phyloP scores from a whole-genome alignment of 2,329 filamentous ascomycete species.

The Epichloe gansuensis region DNA sequence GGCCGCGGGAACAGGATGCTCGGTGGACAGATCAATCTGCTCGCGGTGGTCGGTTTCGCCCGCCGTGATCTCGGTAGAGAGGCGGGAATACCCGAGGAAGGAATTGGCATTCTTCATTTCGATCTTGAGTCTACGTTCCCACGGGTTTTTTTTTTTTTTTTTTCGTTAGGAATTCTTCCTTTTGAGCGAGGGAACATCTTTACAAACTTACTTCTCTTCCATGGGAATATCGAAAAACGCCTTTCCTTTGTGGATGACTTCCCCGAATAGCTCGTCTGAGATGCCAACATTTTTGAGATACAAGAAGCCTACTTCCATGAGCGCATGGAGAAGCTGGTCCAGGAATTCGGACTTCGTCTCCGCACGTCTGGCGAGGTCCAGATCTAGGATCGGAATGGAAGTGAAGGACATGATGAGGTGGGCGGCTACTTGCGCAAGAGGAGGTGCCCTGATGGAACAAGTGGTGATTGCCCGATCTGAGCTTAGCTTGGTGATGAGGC shows the following conservation, averaged over 20 bases:
- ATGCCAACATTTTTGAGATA: conserved; percentile 76
- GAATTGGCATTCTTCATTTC: conserved; percentile 65
- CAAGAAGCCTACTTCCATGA: conserved; percentile 80
- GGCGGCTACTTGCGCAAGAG: neutral
- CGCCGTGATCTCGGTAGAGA: conserved; percentile 60
- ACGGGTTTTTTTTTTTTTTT: neutral
- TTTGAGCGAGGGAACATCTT: neutral
- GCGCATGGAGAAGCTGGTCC: conserved; percentile 54
- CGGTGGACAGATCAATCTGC: conserved; percentile 76
- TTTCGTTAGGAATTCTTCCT: no score
- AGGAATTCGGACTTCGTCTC: conserved; percentile 63
- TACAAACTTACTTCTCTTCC: conserved; percentile 52
- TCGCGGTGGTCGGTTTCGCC: conserved; percentile 68
- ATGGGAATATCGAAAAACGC: conserved; percentile 65
- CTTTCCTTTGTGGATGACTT: conserved; percentile 56
- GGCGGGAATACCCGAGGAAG: conserved; percentile 57
- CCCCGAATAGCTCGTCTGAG: conserved; percentile 48
- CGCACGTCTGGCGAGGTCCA: conserved; percentile 51
- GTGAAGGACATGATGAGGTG: conserved; percentile 50
- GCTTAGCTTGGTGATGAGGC: no score
- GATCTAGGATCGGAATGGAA: conserved; percentile 64
- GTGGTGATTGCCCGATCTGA: no score
- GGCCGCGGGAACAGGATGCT: conserved; percentile 53
- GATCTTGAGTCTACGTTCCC: conserved; percentile 40
- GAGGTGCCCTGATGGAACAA: no score